A percentile compares a stretch with the other conserved stretches of the same genome.
Evolutionary conservation across 116 monocot genomes (phyloP).

Genomic region (Iris pallida): DNA sequence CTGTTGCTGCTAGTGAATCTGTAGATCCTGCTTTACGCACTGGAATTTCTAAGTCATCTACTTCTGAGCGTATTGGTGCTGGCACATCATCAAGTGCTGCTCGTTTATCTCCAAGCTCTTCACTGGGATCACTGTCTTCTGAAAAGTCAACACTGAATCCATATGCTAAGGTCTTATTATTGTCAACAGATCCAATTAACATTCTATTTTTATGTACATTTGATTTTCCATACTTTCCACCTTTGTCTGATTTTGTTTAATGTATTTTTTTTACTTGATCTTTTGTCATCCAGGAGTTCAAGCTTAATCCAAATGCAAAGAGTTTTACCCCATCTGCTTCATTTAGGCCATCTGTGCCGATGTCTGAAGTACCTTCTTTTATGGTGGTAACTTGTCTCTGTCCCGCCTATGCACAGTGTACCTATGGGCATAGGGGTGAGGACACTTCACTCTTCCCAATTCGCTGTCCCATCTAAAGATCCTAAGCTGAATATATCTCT

Average conservation of each 20-base stretch:
- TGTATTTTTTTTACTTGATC: not conserved
- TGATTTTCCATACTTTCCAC: not conserved
- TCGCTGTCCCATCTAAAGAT: too few relatives aligned
- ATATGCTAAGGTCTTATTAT: constrained; percentile 52
- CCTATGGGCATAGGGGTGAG: constrained; percentile 62
- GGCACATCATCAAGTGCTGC: constrained; percentile 39
- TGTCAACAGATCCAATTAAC: not conserved
- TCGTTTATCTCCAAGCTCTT: constrained; percentile 73
- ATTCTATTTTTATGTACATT: too few relatives aligned
- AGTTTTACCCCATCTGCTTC: constrained; percentile 72
- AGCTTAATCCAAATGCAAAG: constrained; percentile 89
- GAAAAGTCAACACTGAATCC: constrained; percentile 82
- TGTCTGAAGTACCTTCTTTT: constrained; percentile 57
- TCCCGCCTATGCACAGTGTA: constrained; percentile 49
- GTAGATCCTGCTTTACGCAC: constrained; percentile 10
- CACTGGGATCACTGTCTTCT: constrained; percentile 63
- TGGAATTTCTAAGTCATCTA: constrained; percentile 44
- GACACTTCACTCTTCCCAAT: too few relatives aligned
- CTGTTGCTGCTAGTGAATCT: not conserved
- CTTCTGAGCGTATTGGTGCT: constrained; percentile 31
- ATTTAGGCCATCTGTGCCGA: constrained; percentile 41
- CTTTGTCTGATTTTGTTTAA: not conserved
- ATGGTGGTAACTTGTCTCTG: constrained; percentile 40
- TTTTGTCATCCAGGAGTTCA: constrained; percentile 71
- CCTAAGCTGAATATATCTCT: too few relatives aligned